Percentiles rank a stretch among this genome's conserved stretches.
phyloP scores from a whole-genome alignment of 139 green algal species.

The Diplosphaera chodatii region DNA sequence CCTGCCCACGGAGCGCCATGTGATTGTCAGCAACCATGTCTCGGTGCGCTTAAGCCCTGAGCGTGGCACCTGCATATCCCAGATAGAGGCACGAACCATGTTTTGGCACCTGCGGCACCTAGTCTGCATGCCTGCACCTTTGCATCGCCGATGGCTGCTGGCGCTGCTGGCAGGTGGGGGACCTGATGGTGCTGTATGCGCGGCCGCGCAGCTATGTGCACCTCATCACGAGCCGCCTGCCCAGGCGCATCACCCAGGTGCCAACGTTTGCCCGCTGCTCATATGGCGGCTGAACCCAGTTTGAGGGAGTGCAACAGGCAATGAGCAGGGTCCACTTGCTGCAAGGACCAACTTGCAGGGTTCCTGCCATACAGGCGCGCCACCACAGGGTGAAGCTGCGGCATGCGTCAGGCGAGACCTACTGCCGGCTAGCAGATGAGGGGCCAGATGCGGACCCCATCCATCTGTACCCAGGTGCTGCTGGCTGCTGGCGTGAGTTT shows the following conservation, averaged over 20 bases:
- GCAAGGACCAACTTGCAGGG: too few species aligned
- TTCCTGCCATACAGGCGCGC: background rate
- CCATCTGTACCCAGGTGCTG: slow-evolving; percentile 49
- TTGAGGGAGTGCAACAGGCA: too few species aligned
- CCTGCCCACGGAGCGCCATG: slow-evolving; percentile 36
- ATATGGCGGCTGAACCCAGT: too few species aligned
- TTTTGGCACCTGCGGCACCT: too few species aligned
- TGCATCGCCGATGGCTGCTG: too few species aligned
- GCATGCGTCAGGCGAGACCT: slow-evolving; percentile 31
- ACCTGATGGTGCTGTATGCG: slow-evolving; percentile 56
- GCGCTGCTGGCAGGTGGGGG: slow-evolving; percentile 26
- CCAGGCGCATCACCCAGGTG: slow-evolving; percentile 13
- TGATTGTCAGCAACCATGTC: slow-evolving; percentile 54
- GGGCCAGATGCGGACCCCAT: background rate
- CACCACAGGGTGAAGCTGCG: slow-evolving; percentile 41
- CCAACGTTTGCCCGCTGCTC: too few species aligned
- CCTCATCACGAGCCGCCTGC: slow-evolving; percentile 45
- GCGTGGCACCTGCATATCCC: too few species aligned
- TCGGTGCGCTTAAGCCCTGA: too few species aligned
- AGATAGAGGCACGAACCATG: too few species aligned
- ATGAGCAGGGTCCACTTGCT: too few species aligned
- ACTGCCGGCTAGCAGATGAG: slow-evolving; percentile 28
- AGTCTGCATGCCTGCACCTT: too few species aligned
- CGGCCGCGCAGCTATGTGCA: slow-evolving; percentile 34
- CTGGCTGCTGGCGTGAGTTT: too few species aligned